phyloP scores from a whole-genome alignment of 2,329 filamentous ascomycete species.

The Monosporascus sp. region DNA sequence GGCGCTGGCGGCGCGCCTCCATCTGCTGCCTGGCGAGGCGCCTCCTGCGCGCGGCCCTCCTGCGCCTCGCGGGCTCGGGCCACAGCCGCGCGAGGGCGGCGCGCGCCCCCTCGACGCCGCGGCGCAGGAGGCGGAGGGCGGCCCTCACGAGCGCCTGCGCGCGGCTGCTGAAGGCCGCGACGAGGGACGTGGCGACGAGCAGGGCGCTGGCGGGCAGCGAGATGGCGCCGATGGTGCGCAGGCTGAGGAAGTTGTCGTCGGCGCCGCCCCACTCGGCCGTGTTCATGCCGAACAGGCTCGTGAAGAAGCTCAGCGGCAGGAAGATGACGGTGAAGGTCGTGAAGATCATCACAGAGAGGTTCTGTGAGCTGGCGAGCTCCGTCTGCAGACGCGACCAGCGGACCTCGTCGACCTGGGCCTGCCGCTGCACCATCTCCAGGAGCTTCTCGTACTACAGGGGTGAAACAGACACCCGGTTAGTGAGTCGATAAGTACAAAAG shows the following conservation, averaged over 20 bases:
- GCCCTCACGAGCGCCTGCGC: conserved; percentile 29
- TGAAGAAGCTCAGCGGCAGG: conserved; percentile 61
- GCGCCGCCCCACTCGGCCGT: conserved; percentile 54
- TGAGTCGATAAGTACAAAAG: no score
- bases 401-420: conserved; percentile 63
- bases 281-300: conserved; percentile 62
- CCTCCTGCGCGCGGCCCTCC: background rate
- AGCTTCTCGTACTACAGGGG: conserved; percentile 65
- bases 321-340: conserved; percentile 61
- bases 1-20: conserved; percentile 17
- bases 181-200: conserved; percentile 45
- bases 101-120: conserved; percentile 6
- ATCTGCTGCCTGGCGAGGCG: conserved; percentile 3
- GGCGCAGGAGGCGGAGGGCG: conserved; percentile 14
- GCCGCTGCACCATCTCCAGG: conserved; percentile 62
- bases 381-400: conserved; percentile 58
- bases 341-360: conserved; percentile 61
- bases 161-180: conserved; percentile 51
- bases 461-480: no score
- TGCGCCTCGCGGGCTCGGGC: conserved; percentile 19
- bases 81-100: conserved; percentile 18
- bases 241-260: conserved; percentile 34
- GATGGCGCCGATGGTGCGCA: conserved; percentile 42
- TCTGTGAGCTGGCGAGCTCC: conserved; percentile 58
- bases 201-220: conserved; percentile 43